Base-by-base conservation (phyloP, 2,329 filamentous ascomycete species). In the Ophiostoma ips region DNA sequence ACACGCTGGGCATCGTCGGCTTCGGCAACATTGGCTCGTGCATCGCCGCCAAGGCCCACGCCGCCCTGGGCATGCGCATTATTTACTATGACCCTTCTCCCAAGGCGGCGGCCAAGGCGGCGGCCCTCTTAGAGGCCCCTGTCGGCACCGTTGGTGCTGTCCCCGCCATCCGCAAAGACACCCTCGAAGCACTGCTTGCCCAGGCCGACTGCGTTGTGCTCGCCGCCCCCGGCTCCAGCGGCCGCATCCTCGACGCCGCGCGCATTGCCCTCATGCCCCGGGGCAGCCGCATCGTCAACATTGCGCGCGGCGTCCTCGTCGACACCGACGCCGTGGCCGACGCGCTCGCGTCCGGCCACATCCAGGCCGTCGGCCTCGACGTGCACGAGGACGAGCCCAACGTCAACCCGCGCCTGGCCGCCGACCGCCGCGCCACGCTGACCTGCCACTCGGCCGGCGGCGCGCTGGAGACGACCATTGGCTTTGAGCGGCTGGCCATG, bases 51-150 rank as follows among this genome's bases (percentile, higher is more conserved):
- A 82, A 82, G 57, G 74, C 72, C 0, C 61, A 65, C 24, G 55
- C 60, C 0, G 72, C 69, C 1, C 72, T 81, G 38, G 72, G 71
- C 7, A 80, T 83, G 76, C 64, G 68, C 21, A 72, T 82, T 46
- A 56, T 66, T n/a, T 79, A 79, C 49, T 66, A 71, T 44, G 75
- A 79, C 53, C 61, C 74, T 0, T 55, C 65, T 4, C 59, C 63
- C 13, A 65, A 71, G 52, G 55, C 62, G 0, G 46, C 59, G n/a
- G n/a, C n/a, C n/a, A n/a, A n/a, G n/a, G n/a, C n/a, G n/a, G n/a
- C n/a, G n/a, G n/a, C n/a, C n/a, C n/a, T n/a, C n/a, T n/a, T n/a
- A n/a, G n/a, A n/a, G n/a, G n/a, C n/a, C n/a, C n/a, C n/a, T n/a
- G n/a, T n/a, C n/a, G n/a, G n/a, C n/a, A n/a, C n/a, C 2, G 63